Evolutionary conservation across 2,329 filamentous ascomycete genomes (phyloP).

Genomic region (Aspergillus jensenii): DNA sequence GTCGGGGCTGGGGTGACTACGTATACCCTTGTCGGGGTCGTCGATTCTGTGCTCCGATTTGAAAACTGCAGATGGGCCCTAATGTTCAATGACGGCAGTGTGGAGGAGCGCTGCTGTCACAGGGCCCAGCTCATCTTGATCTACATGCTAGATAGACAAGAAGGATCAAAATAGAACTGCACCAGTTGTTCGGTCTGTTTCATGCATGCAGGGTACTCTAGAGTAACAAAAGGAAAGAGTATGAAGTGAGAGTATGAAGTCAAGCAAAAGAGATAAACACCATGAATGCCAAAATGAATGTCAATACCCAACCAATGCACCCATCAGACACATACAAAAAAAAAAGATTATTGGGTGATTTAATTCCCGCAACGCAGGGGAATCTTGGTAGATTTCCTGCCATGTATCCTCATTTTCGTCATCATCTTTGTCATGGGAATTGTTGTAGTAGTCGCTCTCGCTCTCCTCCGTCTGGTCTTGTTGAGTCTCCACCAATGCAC

Average conservation of each 20-base stretch:
- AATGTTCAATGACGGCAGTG: no score
- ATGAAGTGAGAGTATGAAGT: not conserved
- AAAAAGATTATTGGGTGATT: not conserved
- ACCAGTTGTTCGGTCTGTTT: not conserved
- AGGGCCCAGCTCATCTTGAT: not conserved
- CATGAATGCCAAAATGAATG: not conserved
- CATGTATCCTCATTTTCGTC: not conserved
- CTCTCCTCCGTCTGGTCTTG: constrained; percentile 17
- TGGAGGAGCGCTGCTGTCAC: not conserved
- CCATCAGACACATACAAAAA: not conserved
- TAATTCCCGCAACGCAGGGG: not conserved
- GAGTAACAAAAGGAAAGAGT: not conserved
- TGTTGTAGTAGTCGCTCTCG: not conserved
- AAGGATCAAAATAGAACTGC: not conserved
- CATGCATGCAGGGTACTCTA: not conserved
- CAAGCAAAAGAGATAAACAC: not conserved
- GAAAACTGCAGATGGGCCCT: no score
- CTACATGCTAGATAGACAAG: not conserved
- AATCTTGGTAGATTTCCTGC: not conserved
- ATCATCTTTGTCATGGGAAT: not conserved
- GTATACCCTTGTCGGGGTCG: no score
- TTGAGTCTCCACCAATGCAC: constrained; percentile 34
- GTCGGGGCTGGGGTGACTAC: no score
- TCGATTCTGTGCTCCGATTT: no score
- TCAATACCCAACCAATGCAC: not conserved